Percentiles rank a stretch among this genome's conserved stretches.
phyloP scores from a whole-genome alignment of 148 eudicot species.

The Silene uniflora region DNA sequence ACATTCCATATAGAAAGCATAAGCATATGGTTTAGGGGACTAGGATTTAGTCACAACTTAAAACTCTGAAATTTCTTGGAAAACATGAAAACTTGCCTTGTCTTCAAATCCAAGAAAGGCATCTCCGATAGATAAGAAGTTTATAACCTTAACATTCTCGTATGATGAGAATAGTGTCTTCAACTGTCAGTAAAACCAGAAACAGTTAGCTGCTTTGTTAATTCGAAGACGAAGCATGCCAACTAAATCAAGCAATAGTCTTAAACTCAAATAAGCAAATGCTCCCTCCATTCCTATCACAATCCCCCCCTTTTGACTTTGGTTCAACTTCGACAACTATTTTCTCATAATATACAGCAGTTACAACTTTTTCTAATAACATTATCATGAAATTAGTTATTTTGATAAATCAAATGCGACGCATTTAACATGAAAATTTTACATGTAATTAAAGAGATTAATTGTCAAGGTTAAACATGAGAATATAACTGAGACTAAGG shows the following conservation, averaged over 20 bases:
- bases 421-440: too few species aligned
- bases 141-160: constrained; percentile 75
- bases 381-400: too few species aligned
- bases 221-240: not conserved
- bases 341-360: too few species aligned
- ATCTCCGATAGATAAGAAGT: constrained; percentile 79
- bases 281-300: too few species aligned
- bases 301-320: too few species aligned
- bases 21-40: not conserved
- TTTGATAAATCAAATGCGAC: too few species aligned
- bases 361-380: too few species aligned
- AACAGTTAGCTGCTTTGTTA: constrained; percentile 3
- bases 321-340: too few species aligned
- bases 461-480: too few species aligned
- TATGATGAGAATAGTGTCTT: constrained; percentile 48
- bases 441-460: too few species aligned
- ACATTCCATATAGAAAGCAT: not conserved
- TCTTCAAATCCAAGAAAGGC: constrained; percentile 77
- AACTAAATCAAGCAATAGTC: not conserved
- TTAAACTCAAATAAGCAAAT: not conserved
- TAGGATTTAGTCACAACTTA: not conserved
- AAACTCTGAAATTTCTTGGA: not conserved
- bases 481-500: too few species aligned
- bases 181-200: constrained; percentile 38
- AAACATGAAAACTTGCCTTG: constrained; percentile 44